Conservation (phyloP, 2,329 filamentous ascomycete genomes). For the Sclerotinia nivalis region DNA sequence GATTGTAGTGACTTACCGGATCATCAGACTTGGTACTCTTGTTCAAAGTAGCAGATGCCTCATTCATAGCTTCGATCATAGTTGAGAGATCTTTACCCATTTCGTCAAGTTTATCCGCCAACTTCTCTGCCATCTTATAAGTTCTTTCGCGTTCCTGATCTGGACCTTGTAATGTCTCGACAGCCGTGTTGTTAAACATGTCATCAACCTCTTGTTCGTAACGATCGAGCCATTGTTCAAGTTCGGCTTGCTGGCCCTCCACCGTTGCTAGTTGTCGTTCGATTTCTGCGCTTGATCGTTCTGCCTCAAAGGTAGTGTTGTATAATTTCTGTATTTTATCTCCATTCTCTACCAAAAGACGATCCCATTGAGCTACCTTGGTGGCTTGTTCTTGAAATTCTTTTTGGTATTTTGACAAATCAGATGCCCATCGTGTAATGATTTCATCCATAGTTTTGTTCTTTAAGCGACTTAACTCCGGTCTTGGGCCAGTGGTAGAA, state of each 20-base stretch:
- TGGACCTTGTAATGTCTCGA: slow-evolving; percentile 80
- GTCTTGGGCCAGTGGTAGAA: slow-evolving; percentile 78
- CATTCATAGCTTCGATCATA: slow-evolving; percentile 99
- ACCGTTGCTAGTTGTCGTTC: slow-evolving; percentile 88
- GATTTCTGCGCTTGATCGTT: slow-evolving; percentile 88
- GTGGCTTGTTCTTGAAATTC: slow-evolving; percentile 90
- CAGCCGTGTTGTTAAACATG: slow-evolving; percentile 77
- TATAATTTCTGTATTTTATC: slow-evolving; percentile 95
- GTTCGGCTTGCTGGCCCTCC: slow-evolving; percentile 89
- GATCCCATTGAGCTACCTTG: slow-evolving; percentile 85
- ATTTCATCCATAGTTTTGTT: slow-evolving; percentile 99
- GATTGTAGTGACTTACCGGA: slow-evolving; percentile 60
- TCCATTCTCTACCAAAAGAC: slow-evolving; percentile 87
- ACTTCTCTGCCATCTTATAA: slow-evolving; percentile 92
- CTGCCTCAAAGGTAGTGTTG: slow-evolving; percentile 87
- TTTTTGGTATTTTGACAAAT: slow-evolving; percentile 93
- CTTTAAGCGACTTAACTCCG: slow-evolving; percentile 86
- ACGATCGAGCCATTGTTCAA: slow-evolving; percentile 82
- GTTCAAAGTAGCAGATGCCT: slow-evolving; percentile 82
- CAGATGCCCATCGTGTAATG: slow-evolving; percentile 93
- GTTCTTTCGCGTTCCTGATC: slow-evolving; percentile 96
- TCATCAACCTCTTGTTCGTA: slow-evolving; percentile 92
- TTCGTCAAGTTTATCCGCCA: slow-evolving; percentile 86
- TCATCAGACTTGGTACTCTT: slow-evolving; percentile 88
- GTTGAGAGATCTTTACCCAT: slow-evolving; percentile 90